Base-by-base conservation (phyloP, 2,329 filamentous ascomycete genomes). In the Ophiostoma pallidulum region DNA sequence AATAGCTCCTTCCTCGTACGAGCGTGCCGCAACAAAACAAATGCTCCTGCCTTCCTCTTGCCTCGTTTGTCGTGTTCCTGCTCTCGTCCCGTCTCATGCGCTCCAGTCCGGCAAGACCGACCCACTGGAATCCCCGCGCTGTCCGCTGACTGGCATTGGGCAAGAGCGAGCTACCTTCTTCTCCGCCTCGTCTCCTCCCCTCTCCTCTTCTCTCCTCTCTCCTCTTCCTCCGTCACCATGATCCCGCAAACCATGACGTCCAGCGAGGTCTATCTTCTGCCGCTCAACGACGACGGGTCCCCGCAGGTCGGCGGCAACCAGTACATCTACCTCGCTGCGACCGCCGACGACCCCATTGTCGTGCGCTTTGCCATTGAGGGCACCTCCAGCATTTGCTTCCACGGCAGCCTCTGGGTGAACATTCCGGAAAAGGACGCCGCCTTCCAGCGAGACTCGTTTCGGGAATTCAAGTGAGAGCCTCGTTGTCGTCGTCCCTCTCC, bases 331-430 rank as follows among this genome's bases (percentile, higher is more conserved):
- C 73, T 98, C 37, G 84, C 89, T 1, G 82, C 92, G 16, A 69
- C 69, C 54, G 82, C 85, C 16, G 77, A 74, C 35, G 75, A 83
- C n/a, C 84, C 84, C 36, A 83, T 97, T 59, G 77, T 77, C 45
- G 72, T 96, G 49, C 83, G 91, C 51, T 95, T 98, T 66, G 80
- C 88, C 57, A 91, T 96, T 57, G 86, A 96, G 66, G 90, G 92
- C 53, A 91, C 88, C 49, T 95, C 91, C 62, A 95, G 91, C 53
- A 92, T 98, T 71, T 96, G 90, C 66, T 80, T 89, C 56, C 75
- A 95, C 67, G 92, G 94, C 51, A 96, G 86, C 62, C 74, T 98
- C 53, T 98, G 92, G 91, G 84, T 95, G 60, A 98, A 98, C 65
- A 86, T 97, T 51, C 92, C 92, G 8, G 77, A 83, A 52, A 73